Conservation (phyloP, 1,139 yeast species). For the Lodderomyces metapsilosis region DNA sequence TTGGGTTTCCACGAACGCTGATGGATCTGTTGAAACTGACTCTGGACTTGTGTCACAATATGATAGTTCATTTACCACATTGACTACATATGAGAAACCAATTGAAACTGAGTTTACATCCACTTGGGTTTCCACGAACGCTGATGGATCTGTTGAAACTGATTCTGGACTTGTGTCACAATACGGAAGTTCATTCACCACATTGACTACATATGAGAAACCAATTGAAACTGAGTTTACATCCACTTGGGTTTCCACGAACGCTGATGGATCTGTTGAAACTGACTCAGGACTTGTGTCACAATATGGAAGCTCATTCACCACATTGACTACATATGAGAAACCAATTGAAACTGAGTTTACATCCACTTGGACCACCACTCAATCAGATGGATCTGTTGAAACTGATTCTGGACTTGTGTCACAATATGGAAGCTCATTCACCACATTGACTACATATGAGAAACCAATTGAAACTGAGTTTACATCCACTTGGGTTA, state of each 20-base stretch:
- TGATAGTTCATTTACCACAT: no score
- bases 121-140: no score
- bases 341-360: slow-evolving; percentile 11
- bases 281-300: slow-evolving; percentile 8
- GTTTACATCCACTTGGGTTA: not conserved
- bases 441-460: slow-evolving; percentile 5
- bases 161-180: no score
- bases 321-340: slow-evolving; percentile 3
- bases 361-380: slow-evolving; percentile 19
- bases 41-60: slow-evolving; percentile 14
- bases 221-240: slow-evolving; percentile 6
- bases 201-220: slow-evolving; percentile 4
- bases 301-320: slow-evolving; percentile 2
- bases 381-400: slow-evolving; percentile 16
- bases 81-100: no score
- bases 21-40: slow-evolving; percentile 17
- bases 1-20: slow-evolving; percentile 17
- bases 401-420: slow-evolving; percentile 13
- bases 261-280: slow-evolving; percentile 14
- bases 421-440: slow-evolving; percentile 5
- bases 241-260: slow-evolving; percentile 6
- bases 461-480: not conserved
- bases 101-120: no score
- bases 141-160: no score
- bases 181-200: no score